phyloP scores from a whole-genome alignment of 306 rosid genomes.

The Vigna angularis region DNA sequence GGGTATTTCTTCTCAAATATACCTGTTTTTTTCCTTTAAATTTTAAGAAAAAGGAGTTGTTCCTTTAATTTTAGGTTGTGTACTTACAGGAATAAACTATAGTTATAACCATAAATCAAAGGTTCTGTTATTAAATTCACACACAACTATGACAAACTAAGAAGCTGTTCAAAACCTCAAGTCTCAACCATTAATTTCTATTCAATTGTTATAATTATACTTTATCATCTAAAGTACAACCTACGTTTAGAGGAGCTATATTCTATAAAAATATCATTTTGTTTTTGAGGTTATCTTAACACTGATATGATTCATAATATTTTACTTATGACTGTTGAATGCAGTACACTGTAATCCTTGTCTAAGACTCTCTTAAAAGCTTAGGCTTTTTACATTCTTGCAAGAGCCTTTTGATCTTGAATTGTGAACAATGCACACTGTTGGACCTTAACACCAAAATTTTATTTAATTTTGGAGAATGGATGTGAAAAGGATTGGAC shows the following conservation, averaged over 20 bases:
- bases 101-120: neutral
- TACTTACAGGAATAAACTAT: neutral
- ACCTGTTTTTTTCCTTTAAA: slow-evolving; percentile 19
- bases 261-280: neutral
- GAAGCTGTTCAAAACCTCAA: neutral
- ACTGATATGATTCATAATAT: slow-evolving; percentile 22
- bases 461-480: slow-evolving; percentile 39
- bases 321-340: slow-evolving; percentile 28
- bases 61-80: neutral
- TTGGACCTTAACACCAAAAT: slow-evolving; percentile 29
- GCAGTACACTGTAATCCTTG: slow-evolving; percentile 29
- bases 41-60: slow-evolving; percentile 18
- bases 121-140: neutral
- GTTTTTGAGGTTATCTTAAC: slow-evolving; percentile 14
- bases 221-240: neutral
- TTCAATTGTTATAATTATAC: neutral
- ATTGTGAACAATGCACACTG: slow-evolving; percentile 12
- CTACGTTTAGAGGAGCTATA: neutral
- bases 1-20: slow-evolving; percentile 63
- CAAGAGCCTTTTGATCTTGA: slow-evolving; percentile 17
- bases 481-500: slow-evolving; percentile 9
- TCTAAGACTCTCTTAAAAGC: slow-evolving; percentile 30
- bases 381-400: slow-evolving; percentile 15
- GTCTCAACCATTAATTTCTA: neutral
- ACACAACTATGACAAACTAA: neutral